Evolutionary conservation across 129 eudicot species (phyloP).

Genomic region (Solidago caesia): DNA sequence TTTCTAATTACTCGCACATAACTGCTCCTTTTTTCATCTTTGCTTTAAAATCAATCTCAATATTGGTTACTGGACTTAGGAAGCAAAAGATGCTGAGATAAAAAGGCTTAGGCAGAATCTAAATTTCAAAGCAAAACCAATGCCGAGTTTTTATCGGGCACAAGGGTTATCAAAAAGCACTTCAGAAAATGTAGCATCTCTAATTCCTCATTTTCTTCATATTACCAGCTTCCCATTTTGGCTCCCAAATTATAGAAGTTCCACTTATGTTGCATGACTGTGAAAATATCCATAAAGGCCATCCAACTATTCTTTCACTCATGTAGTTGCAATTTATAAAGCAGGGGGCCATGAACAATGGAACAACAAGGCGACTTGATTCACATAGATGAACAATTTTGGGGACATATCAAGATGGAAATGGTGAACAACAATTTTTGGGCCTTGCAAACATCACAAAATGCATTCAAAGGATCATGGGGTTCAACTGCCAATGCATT

Average conservation of each 20-base stretch:
- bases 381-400: slow-evolving; percentile 22
- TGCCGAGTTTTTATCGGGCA: slow-evolving; percentile 47
- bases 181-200: slow-evolving; percentile 43
- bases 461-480: not conserved
- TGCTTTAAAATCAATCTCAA: slow-evolving; percentile 5
- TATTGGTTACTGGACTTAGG: slow-evolving; percentile 34
- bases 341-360: slow-evolving; percentile 27
- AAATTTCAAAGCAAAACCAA: slow-evolving; percentile 52
- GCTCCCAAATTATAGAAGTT: not conserved
- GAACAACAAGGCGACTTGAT: slow-evolving; percentile 19
- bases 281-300: not conserved
- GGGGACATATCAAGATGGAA: not conserved
- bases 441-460: slow-evolving; percentile 3
- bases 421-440: slow-evolving; percentile 4
- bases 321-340: slow-evolving; percentile 17
- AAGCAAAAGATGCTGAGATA: slow-evolving; percentile 49
- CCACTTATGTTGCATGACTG: not conserved
- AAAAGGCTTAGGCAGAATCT: slow-evolving; percentile 42
- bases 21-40: not conserved
- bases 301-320: slow-evolving; percentile 14
- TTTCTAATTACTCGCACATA: not conserved
- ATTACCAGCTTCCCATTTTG: not conserved
- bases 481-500: slow-evolving; percentile 2
- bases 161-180: slow-evolving; percentile 34
- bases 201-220: not conserved